These are phyloP conservation scores for Neospermospora avenae DNA, from an alignment of 2,329 filamentous ascomycete species.

Conservation along the genomic window DNA sequence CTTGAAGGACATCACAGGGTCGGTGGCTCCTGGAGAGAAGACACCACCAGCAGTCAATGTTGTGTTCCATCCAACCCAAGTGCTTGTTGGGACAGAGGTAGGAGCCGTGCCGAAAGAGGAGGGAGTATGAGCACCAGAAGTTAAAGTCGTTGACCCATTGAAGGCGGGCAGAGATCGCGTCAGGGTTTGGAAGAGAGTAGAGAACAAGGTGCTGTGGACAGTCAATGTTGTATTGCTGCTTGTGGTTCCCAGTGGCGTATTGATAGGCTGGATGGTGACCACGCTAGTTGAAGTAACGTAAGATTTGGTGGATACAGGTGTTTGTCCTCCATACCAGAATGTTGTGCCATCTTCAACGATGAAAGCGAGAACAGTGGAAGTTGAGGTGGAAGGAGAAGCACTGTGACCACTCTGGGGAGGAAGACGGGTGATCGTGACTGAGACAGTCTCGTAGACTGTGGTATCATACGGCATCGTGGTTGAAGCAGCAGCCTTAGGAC, in stretches of 20 bases:
- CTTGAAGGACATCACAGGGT: constrained; percentile 1
- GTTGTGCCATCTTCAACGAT: constrained; percentile 19
- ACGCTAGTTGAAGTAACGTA: constrained; percentile 22
- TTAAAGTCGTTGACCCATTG: background rate
- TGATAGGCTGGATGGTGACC: constrained; percentile 27
- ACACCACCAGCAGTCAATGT: constrained; percentile 10
- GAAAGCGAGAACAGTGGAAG: constrained; percentile 10
- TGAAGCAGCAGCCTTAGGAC: background rate
- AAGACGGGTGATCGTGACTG: constrained; percentile 11
- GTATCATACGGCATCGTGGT: constrained; percentile 1
- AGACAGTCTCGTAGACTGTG: constrained; percentile 4
- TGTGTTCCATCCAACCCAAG: constrained; percentile 25
- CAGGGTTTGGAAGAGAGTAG: constrained; percentile 15
- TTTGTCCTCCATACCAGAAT: constrained; percentile 24
- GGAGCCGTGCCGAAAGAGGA: background rate
- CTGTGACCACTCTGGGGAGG: background rate
- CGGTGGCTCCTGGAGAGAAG: background rate
- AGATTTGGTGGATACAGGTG: constrained; percentile 17
- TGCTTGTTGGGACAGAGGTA: background rate
- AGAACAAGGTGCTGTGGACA: constrained; percentile 9
- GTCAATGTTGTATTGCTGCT: constrained; percentile 17
- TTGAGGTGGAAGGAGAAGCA: constrained; percentile 1
- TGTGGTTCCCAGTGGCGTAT: background rate
- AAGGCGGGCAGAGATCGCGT: constrained; percentile 16
- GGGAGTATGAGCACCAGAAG: background rate